Evolutionary conservation across 2,329 filamentous ascomycete genomes (phyloP), one percentile per base, ranked within the genome.

Genomic region (Curvularia sp.): DNA sequence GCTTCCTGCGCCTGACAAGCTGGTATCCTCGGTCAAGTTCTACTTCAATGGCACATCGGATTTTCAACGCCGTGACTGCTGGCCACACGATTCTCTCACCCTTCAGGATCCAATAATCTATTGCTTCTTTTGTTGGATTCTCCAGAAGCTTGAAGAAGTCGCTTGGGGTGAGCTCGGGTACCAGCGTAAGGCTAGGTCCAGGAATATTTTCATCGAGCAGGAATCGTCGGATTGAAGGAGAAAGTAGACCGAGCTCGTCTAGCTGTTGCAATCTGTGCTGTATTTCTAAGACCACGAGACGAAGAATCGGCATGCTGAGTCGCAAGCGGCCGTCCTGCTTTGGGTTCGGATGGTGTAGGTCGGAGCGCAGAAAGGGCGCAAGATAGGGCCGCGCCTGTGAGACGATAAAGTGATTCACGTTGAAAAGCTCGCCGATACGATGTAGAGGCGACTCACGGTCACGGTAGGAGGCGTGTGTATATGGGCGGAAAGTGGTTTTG

Each of bases 341-440:
- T 81, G 85, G 73, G 83, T 85, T 66, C 0, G 91, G 89, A 4
- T 90, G 89, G 76, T 93, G 90, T 80, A 93, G 87, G 66, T 94
- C 91, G 46, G 89, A 90, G 61, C 89, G 88, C 5, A 96, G 82
- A 69, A 97, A 95, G 0, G 93, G 93, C 28, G 94, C 89, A 15
- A 97, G 83, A 76, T 96, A 97, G 0, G 94, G 94, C 3, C 93
- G 85, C 0, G 94, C 93, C 79, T 97, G 94, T 64, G 91, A 95
- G 65, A 98, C 88, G 64, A 98, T 92, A 78, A 96, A 97, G 80
- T 97, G 93, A 73, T 97, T 96, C 53, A 96, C 91, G 74, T 96
- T 96, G 83, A 95, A 95, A 10, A 94, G 85, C 78, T 94, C 90
- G 6, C 89, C 87, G 30, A 95, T 88, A 39, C 91, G 86, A 53